Base-by-base conservation (phyloP, 768 basidiomycete species). In the Tylopilus sp. region DNA sequence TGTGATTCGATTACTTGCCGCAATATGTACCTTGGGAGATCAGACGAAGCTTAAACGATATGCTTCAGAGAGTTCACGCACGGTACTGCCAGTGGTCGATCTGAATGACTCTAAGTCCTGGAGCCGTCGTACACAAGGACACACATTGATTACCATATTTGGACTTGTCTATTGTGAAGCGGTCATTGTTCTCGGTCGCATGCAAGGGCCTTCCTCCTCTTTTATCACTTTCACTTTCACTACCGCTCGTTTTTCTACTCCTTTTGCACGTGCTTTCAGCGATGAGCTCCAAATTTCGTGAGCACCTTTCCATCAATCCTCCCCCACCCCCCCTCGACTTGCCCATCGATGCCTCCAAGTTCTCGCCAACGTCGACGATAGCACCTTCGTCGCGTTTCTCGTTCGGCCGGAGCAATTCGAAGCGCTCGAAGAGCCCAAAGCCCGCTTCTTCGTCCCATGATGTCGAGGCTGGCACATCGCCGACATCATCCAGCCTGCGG, bases 321-420 rank as follows among this genome's bases (percentile, higher is more conserved):
- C 55, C 60, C 19, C 45, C 53, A 26, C 43, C 50, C 12, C 36
- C 54, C 48, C 29, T 29, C n/a, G 42, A 60, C 48, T 11, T 52
- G 14, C 64, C 63, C 4, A 33, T 70, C 45, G 70, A 71, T 50
- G 52, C 53, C 4, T 78, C 77, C 40, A 75, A 65, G 43, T 77
- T 78, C 63, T 78, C 77, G 19, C 74, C 77, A 33, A 72, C 73
- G n/a, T 75, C 76, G 11, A 71, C 73, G 13, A 64, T 69, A 45
- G 51, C 58, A 4, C 52, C 63, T 8, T 67, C 66, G n/a, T 63
- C 64, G 14, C 66, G 63, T 19, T 63, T 63, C 40, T 64, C 68
- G 53, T 62, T 68, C 55, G 59, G 48, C 19, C 43, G 55, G 25
- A 52, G 44, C 17, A 49, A 45, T 22, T 67, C 52, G n/a, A 58